Conservation (phyloP, 306 rosid species). For the Quillaja saponaria region DNA sequence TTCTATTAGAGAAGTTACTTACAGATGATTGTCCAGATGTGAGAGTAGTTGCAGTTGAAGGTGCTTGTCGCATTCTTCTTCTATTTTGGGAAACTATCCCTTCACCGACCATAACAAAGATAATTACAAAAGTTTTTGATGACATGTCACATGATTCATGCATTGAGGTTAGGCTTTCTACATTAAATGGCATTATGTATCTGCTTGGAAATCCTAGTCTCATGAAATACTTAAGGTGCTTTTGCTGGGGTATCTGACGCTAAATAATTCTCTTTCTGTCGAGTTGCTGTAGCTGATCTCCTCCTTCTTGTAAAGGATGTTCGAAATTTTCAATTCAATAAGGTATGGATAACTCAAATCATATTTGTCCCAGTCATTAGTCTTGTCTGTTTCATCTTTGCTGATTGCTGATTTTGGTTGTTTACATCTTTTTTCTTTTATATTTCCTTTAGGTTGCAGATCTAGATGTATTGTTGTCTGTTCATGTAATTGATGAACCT, state of each 20-base stretch:
- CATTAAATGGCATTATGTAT: conserved; percentile 70
- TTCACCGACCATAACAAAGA: conserved; percentile 69
- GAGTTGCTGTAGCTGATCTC: conserved; percentile 67
- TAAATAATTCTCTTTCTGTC: conserved; percentile 57
- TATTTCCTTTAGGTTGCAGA: conserved; percentile 59
- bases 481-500: conserved; percentile 72
- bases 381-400: conserved; percentile 16
- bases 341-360: conserved; percentile 45
- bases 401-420: conserved; percentile 20
- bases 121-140: conserved; percentile 62
- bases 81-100: conserved; percentile 91
- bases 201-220: conserved; percentile 78
- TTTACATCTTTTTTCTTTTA: conserved; percentile 17
- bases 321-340: conserved; percentile 75
- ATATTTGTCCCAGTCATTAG: conserved; percentile 4
- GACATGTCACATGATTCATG: conserved; percentile 74
- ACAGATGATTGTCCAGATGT: conserved; percentile 71
- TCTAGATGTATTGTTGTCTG: conserved; percentile 60
- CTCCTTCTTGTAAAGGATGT: conserved; percentile 64
- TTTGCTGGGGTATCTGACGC: conserved; percentile 73
- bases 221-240: conserved; percentile 89
- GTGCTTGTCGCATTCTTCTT: conserved; percentile 79
- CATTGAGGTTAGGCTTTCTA: conserved; percentile 81
- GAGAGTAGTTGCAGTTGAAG: conserved; percentile 90
- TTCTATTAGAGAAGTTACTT: conserved; percentile 72